Evolutionary conservation across 179 eudicot species (phyloP), one percentile per base, ranked within the genome.

Genomic region (Amaranthus tricolor): DNA sequence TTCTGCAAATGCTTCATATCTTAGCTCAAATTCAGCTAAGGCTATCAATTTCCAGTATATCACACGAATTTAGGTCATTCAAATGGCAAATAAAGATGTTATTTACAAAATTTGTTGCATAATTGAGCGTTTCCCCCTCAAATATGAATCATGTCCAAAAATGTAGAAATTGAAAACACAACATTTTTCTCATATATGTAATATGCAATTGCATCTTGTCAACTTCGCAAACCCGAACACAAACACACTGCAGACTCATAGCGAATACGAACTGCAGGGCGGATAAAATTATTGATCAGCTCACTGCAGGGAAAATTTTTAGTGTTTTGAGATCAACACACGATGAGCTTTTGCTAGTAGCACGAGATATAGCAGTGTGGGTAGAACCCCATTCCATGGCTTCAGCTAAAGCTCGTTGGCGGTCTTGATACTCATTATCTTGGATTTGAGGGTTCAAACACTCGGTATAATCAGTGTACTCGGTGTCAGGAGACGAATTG

Each of bases 351-450:
- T 53, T 13, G 24, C 69, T 72, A 74, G 70, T 67, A 79, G 77
- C 79, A 71, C 48, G 47, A 2, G 84, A 69, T 13, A 75, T 66
- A 50, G 68, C 51, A 14, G 73, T 79, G 45, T 83, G 83, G 62
- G 84, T 82, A 21, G 86, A 77, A 9, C 90, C 95, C 97, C 95
- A 91, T 75, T 87, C 91, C 70, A 84, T 85, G 62, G 93, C 97
- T 76, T 90, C 95, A 5, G 91, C 91, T 60, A 88, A 82, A 21
- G 88, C 91, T 54, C 71, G 73, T 70, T 86, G 84, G 20, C 95
- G 84, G 57, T 86, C 86, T 19, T 40, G 45, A 51, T 76, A 67
- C 21, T 16, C 68, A 14, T 55, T 79, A 10, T 82, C 74, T 6
- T 71, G 80, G 0, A 9, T 73, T 4, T 69, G 80, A 0, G 20